Evolutionary conservation across 768 basidiomycete species (phyloP).

Genomic region (Hypsizygus marmoreus): DNA sequence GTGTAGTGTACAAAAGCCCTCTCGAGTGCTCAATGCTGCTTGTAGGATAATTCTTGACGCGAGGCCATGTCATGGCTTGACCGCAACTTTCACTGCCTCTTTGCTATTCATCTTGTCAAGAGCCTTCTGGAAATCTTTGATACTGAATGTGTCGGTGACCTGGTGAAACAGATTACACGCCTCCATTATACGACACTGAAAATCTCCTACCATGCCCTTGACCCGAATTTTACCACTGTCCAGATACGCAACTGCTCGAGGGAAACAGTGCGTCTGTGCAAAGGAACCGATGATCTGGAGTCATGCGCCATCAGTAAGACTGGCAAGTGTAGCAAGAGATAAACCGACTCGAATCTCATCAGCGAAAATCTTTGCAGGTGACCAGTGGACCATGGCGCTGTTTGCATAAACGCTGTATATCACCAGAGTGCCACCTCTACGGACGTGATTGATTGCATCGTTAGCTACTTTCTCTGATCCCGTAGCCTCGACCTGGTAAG

Average conservation of each 20-base stretch:
- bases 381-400: slow-evolving; percentile 67
- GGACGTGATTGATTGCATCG: slow-evolving; percentile 73
- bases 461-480: slow-evolving; percentile 74
- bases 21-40: background rate
- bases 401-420: slow-evolving; percentile 80
- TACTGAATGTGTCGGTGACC: slow-evolving; percentile 59
- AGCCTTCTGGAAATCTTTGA: slow-evolving; percentile 64
- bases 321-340: background rate
- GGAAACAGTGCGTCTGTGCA: slow-evolving; percentile 78
- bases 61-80: slow-evolving; percentile 35
- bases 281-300: slow-evolving; percentile 74
- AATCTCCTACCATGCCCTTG: slow-evolving; percentile 48
- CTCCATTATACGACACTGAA: no score
- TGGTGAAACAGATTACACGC: no score
- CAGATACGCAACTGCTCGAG: slow-evolving; percentile 75
- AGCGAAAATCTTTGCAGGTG: slow-evolving; percentile 73
- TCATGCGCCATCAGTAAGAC: background rate
- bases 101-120: slow-evolving; percentile 67
- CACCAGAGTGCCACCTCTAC: slow-evolving; percentile 69
- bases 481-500: slow-evolving; percentile 59
- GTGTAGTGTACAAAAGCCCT: background rate
- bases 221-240: slow-evolving; percentile 72
- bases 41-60: background rate
- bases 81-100: slow-evolving; percentile 52
- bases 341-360: slow-evolving; percentile 67